Evolutionary conservation across 2,329 filamentous ascomycete species (phyloP), one percentile per base, ranked within the genome.

Genomic region (Magnaporthiopsis poae): DNA sequence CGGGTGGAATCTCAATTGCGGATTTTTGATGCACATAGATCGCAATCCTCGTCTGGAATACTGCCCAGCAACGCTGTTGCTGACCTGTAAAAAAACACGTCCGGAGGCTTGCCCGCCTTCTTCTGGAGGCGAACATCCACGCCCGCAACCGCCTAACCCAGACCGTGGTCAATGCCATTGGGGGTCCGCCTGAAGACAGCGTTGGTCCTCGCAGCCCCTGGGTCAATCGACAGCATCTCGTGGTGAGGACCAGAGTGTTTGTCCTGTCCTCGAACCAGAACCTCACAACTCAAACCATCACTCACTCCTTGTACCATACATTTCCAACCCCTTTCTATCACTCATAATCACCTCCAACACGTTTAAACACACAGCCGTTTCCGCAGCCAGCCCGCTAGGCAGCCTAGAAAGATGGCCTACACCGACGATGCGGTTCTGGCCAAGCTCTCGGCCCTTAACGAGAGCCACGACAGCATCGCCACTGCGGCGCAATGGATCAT

Each of bases 401-500:
- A 35, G 31, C 61, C 61, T n/a, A 15, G 21, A 35, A 77, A 68
- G 68, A 97, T 99, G 94, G 89, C 95, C 62, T 98, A 96, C 80
- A 95, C 90, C 71, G 93, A 98, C 78, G 95, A 99, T 80, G 91
- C 92, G 62, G 92, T 99, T 66, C 87, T 93, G 76, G 92, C 94
- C 66, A 97, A 97, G 81, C 88, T 99, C 66, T 96, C 93, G 39
- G 91, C 92, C 60, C 86, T 99, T 69, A 97, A 96, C 78, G 96
- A 99, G 79, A 96, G 92, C 13, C 94, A 99, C 77, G 95, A 99
- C 76, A 96, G 92, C 79, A 98, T 99, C 74, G 86, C 96, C 68
- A 94, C 91, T 52, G 93, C 96, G 69, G 92, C 95, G 67, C 94
- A 98, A 87, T 99, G 96, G 96, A 95, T 99, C 69, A 96, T 99